A percentile compares a stretch with the other conserved stretches of the same genome.
Evolutionary conservation across 2,329 filamentous ascomycete species (phyloP).

Genomic region (Trichoderma hamatum): DNA sequence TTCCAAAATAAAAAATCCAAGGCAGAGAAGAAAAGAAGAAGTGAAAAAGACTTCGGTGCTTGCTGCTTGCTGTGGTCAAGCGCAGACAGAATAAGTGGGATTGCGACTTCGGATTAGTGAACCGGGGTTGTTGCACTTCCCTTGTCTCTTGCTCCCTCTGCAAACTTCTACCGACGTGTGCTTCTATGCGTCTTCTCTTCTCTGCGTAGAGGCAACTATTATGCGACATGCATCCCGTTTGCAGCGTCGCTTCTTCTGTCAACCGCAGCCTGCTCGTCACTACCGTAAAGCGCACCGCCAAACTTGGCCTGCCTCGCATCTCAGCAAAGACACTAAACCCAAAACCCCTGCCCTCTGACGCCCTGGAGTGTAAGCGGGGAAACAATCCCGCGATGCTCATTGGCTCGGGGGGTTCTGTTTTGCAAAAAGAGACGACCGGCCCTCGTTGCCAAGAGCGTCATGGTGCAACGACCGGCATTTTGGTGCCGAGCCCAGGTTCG

Average conservation of each 20-base stretch:
- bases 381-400: background rate
- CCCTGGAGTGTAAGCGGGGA: slow-evolving; percentile 2
- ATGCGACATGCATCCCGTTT: background rate
- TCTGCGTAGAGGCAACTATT: background rate
- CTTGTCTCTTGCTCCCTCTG: background rate
- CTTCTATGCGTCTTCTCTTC: background rate
- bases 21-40: background rate
- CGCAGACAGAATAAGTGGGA: background rate
- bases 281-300: too few species aligned
- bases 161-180: background rate
- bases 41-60: background rate
- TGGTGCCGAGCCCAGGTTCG: slow-evolving; percentile 1
- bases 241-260: background rate
- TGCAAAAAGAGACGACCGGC: too few species aligned
- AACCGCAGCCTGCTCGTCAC: background rate
- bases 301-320: background rate
- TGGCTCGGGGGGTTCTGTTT: background rate
- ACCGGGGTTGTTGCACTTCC: background rate
- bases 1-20: background rate
- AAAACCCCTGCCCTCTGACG: background rate
- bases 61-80: background rate
- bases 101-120: background rate
- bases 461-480: slow-evolving; percentile 3
- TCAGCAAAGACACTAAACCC: background rate
- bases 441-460: background rate